Conservation (phyloP, 2,329 filamentous ascomycete genomes). For the Cytospora schulzeri region DNA sequence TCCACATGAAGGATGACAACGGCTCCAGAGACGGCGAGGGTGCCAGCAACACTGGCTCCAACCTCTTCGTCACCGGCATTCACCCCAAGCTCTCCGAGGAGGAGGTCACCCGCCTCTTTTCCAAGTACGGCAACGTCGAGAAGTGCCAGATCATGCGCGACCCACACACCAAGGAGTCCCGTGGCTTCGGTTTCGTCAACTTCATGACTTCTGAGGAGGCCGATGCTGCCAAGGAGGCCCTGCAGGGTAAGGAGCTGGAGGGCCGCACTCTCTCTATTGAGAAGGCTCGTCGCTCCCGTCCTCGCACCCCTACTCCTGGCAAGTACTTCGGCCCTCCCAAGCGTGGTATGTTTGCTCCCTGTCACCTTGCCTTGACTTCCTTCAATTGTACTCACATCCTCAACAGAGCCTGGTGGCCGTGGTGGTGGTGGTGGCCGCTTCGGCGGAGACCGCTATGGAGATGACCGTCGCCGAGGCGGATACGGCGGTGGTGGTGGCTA, state of each 20-base stretch:
- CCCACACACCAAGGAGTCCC: slow-evolving; percentile 96
- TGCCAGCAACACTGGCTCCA: slow-evolving; percentile 89
- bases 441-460: slow-evolving; percentile 57
- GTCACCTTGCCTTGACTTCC: slow-evolving; percentile 48
- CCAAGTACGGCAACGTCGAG: slow-evolving; percentile 98
- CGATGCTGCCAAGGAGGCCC: slow-evolving; percentile 92
- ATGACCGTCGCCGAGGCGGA: slow-evolving; percentile 66
- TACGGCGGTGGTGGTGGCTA: slow-evolving; percentile 55
- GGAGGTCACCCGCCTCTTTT: slow-evolving; percentile 92
- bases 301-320: slow-evolving; percentile 93
- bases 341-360: slow-evolving; percentile 68
- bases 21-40: slow-evolving; percentile 59
- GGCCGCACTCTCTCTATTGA: slow-evolving; percentile 97
- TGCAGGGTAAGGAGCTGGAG: slow-evolving; percentile 94
- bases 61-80: slow-evolving; percentile 98
- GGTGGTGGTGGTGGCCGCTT: slow-evolving; percentile 52
- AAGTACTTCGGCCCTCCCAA: slow-evolving; percentile 99
- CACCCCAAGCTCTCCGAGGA: slow-evolving; percentile 87
- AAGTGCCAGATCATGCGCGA: slow-evolving; percentile 99
- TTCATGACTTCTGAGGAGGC: slow-evolving; percentile 95
- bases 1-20: slow-evolving; percentile 52
- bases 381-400: slow-evolving; percentile 35
- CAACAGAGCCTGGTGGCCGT: slow-evolving; percentile 57
- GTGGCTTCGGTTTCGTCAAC: slow-evolving; percentile 98
- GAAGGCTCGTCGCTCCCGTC: slow-evolving; percentile 93